Percentiles rank a stretch among this genome's conserved stretches.
Conservation (phyloP, 352 stramenopile genomes). For the Phytophthora europaea region DNA sequence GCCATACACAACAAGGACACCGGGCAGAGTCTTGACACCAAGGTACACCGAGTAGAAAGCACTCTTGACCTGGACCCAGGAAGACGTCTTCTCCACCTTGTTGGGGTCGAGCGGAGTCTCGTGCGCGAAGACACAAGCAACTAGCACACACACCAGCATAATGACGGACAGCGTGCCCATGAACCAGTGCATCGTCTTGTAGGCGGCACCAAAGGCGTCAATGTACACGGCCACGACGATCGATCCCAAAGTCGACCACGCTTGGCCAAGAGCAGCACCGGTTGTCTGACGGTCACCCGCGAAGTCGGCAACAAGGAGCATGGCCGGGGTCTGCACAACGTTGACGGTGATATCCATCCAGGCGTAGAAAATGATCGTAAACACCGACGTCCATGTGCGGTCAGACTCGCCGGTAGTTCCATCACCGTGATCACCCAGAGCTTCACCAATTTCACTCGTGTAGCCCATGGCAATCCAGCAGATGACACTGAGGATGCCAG, state of each 20-base stretch:
- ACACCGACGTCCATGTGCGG: conserved; percentile 39
- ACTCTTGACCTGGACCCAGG: conserved; percentile 26
- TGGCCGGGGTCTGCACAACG: conserved; percentile 35
- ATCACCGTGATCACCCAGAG: conserved; percentile 32
- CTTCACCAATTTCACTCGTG: conserved; percentile 41
- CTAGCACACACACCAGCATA: conserved; percentile 47
- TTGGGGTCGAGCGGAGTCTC: conserved; percentile 48
- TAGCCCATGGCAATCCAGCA: conserved; percentile 71
- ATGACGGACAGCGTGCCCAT: conserved; percentile 42
- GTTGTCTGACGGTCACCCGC: conserved; percentile 62
- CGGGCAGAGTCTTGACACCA: conserved; percentile 47
- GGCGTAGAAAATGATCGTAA: conserved; percentile 42
- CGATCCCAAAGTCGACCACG: conserved; percentile 41
- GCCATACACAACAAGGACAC: conserved; percentile 44
- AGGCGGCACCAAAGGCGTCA: conserved; percentile 54
- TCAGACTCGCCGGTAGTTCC: neutral
- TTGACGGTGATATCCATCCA: conserved; percentile 48
- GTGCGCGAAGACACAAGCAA: conserved; percentile 39
- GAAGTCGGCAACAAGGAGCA: conserved; percentile 47
- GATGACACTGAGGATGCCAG: conserved; percentile 43
- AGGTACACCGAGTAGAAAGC: conserved; percentile 52
- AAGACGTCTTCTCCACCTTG: conserved; percentile 21
- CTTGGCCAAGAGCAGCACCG: conserved; percentile 51
- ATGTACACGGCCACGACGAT: conserved; percentile 50
- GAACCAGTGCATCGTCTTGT: conserved; percentile 53